Evolutionary conservation across 2,329 filamentous ascomycete species (phyloP).

Genomic region (Penicillium sp.): DNA sequence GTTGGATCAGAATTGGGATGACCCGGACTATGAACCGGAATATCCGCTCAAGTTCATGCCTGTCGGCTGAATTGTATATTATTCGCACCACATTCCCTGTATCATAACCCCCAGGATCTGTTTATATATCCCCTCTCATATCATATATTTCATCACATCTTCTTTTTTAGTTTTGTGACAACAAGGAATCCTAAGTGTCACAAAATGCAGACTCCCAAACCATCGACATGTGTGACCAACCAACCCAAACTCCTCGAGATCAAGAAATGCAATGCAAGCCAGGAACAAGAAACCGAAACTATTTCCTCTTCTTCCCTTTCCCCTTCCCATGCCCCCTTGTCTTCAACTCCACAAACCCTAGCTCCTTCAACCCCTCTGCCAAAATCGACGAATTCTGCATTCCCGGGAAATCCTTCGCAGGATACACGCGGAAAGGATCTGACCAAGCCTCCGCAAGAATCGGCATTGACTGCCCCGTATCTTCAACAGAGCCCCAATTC

Average conservation of each 20-base stretch:
- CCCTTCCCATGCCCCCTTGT: conserved; percentile 39
- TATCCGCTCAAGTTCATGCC: conserved; percentile 1
- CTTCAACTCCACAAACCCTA: conserved; percentile 46
- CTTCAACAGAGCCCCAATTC: conserved; percentile 40
- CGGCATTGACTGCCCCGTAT: conserved; percentile 38
- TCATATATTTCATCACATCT: neutral
- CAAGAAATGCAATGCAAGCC: neutral
- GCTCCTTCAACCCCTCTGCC: conserved; percentile 40
- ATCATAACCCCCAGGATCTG: neutral
- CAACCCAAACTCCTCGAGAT: neutral
- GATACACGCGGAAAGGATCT: conserved; percentile 44
- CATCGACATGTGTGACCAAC: too few species aligned
- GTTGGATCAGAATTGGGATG: conserved; percentile 26
- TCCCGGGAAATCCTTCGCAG: conserved; percentile 48
- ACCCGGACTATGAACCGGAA: conserved; percentile 8
- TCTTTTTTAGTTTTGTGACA: neutral
- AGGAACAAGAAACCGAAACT: neutral
- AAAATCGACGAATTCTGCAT: conserved; percentile 44
- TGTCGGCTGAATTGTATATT: neutral
- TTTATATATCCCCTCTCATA: neutral
- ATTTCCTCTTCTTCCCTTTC: conserved; percentile 32
- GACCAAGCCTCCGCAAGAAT: conserved; percentile 44
- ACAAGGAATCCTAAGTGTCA: neutral
- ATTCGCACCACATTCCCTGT: neutral
- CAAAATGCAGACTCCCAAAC: neutral